phyloP scores from a whole-genome alignment of 768 basidiomycete genomes.

The Thelephora aurantiotincta region DNA sequence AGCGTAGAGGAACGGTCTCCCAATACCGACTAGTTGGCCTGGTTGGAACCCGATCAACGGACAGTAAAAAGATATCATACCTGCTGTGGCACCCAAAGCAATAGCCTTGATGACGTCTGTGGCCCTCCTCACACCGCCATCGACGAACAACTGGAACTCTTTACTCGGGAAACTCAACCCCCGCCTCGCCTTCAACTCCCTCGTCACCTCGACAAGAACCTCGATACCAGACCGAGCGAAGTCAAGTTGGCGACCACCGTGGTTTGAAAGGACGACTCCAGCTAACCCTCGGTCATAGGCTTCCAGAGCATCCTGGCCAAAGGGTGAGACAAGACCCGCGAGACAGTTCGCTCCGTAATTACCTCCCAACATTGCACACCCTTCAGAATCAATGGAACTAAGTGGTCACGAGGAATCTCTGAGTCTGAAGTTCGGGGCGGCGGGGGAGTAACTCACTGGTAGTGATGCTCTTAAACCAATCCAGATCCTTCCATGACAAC shows the following conservation, averaged over 20 bases:
- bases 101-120: conserved; percentile 84
- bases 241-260: conserved; percentile 46
- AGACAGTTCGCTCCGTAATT: background rate
- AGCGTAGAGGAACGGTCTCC: conserved; percentile 79
- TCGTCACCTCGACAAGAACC: conserved; percentile 55
- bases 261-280: conserved; percentile 44
- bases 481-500: conserved; percentile 73
- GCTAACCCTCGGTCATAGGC: conserved; percentile 31
- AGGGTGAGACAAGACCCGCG: background rate
- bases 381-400: conserved; percentile 50
- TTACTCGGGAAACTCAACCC: conserved; percentile 65
- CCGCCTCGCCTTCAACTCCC: conserved; percentile 47
- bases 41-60: background rate
- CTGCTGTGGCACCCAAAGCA: conserved; percentile 75
- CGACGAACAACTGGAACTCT: conserved; percentile 54
- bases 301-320: conserved; percentile 29
- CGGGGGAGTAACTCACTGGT: conserved; percentile 13
- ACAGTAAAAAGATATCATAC: conserved; percentile 18
- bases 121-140: conserved; percentile 90
- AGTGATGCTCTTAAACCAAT: conserved; percentile 48
- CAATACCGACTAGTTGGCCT: conserved; percentile 49
- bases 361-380: conserved; percentile 51
- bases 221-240: conserved; percentile 26
- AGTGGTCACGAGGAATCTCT: background rate
- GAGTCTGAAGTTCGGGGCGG: background rate